Percentiles rank a stretch among this genome's conserved stretches.
These are phyloP conservation scores for Suillus subluteus DNA, from an alignment of 768 basidiomycete species.

Conservation along the genomic window DNA sequence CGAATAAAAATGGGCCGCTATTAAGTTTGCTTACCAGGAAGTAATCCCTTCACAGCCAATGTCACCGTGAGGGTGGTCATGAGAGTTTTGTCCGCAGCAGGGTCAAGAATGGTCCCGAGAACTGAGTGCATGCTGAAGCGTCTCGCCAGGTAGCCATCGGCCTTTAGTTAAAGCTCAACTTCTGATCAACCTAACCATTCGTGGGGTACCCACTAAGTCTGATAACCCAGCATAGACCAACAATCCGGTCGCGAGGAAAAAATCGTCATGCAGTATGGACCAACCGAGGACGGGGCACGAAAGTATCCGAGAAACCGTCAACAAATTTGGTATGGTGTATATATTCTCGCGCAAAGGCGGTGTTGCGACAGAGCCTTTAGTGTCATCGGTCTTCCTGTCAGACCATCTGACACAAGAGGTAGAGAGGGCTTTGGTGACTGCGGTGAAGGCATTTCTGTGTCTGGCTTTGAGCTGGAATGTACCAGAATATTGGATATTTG, in stretches of 20 bases:
- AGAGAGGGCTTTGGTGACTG: not conserved
- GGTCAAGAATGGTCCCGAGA: slow-evolving; percentile 95
- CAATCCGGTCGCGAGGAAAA: slow-evolving; percentile 76
- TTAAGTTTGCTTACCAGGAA: slow-evolving; percentile 66
- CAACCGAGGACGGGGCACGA: slow-evolving; percentile 94
- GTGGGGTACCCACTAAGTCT: slow-evolving; percentile 68
- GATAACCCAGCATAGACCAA: slow-evolving; percentile 92
- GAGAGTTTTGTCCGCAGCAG: slow-evolving; percentile 93
- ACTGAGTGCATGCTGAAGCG: slow-evolving; percentile 86
- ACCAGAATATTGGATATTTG: not conserved
- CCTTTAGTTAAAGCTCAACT: slow-evolving; percentile 46
- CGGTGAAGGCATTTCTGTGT: not conserved
- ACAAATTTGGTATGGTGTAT: slow-evolving; percentile 90
- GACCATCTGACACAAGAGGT: slow-evolving; percentile 7
- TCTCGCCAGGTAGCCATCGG: slow-evolving; percentile 90
- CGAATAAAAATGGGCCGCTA: not conserved
- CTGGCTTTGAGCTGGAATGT: not conserved
- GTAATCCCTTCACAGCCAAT: slow-evolving; percentile 77
- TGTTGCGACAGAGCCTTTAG: slow-evolving; percentile 25
- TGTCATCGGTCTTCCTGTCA: slow-evolving; percentile 13
- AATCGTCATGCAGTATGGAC: slow-evolving; percentile 83
- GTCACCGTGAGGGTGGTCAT: slow-evolving; percentile 94
- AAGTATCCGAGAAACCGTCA: slow-evolving; percentile 85
- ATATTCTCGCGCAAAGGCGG: slow-evolving; percentile 75
- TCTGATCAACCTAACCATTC: slow-evolving; percentile 14